Base-by-base conservation (phyloP, 352 stramenopile genomes). In the Phytopythium litorale region DNA sequence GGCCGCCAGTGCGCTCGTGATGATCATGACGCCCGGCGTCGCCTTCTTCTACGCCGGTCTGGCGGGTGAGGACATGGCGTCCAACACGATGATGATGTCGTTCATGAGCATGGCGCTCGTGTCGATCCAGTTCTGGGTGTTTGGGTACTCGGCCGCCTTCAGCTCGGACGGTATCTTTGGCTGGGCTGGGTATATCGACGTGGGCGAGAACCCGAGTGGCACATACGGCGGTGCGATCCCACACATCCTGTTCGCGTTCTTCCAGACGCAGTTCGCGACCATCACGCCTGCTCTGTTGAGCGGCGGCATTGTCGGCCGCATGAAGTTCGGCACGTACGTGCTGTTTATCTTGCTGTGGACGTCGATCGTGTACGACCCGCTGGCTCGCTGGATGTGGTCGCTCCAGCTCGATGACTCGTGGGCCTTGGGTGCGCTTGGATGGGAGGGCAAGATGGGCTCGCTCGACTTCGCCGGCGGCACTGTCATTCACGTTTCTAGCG, bases 331-430 rank as follows among this genome's bases (percentile, higher is more conserved):
- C 42, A 78, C 73, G 28, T 90, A 81, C 56, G 65, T 93, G 40
- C 43, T 94, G 18, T 96, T 96, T 65, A 86, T 86, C 16, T 51
- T 90, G n/a, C 59, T 94, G 8, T 96, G 86, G 80, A 92, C 85
- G 35, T 77, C 87, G 32, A 43, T 93, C 7, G 83, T 96, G 32
- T 97, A 96, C 70, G 86, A 90, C 63, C 88, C 87, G 13, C 70
- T 97, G 30, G 89, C 83, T 2, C 80, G 81, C 62, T 94, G 88
- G 84, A 88, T 92, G 64, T 97, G 89, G 88, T 78, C 79, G 5
- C 63, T 77, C n/a, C 72, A 89, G 45, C 76, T 94, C 50, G 72
- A 89, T 60, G 64, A 64, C 15, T 66, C 70, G 7, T 92, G 83
- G 67, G 57, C 55, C 4, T 55, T 85, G 55, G 62, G 60, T 5